Evolutionary conservation across 1,284 basidiomycete genomes (phyloP), one percentile per base, ranked within the genome.

Genomic region (Cystobasidium pallidum): DNA sequence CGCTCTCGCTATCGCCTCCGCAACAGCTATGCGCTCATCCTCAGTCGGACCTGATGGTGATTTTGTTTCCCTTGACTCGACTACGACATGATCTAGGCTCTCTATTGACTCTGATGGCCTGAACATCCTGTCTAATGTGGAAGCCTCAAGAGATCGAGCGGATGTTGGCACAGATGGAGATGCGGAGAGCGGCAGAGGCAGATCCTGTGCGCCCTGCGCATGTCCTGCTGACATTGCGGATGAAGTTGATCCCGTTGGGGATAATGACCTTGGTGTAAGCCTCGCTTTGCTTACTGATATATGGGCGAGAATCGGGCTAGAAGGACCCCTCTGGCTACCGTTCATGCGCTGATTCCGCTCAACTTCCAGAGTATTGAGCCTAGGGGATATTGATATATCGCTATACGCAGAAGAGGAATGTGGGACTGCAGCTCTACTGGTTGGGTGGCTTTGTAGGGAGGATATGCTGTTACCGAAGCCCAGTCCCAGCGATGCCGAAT

Each of bases 121-220:
- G 19, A 71, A 55, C 68, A 71, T 71, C 13, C 68, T 71, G 28
- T 52, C 59, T 7, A 71, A 39, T 26, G 68, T 71, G 2, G 68
- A 63, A 28, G 45, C 32, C 21, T 71, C 68, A 3, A 71, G 61
- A 19, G 68, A 71, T 1, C 61, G 30, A n/a, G 45, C 49, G 21
- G 61, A 64, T 47, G 43, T 64, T 7, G 59, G 58, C 11, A 49
- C 58, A 26, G 51, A 61, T 4, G 41, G 55, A n/a, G 24, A 26
- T 21, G 57, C 67, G 32, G 67, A 51, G n/a, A 34, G 24, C 34
- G 66, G 57, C 43, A 70, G 21, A 3, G 36, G 57, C 13, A 36
- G 30, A 13, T 64, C 58, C 19, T 59, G 41, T 24, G 67, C 6
- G 24, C 24, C 30, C 11, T 13, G 24, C 8, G 11, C 0, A 41